Conservation (phyloP, 495 filamentous ascomycete genomes). For the Tuber borchii region DNA sequence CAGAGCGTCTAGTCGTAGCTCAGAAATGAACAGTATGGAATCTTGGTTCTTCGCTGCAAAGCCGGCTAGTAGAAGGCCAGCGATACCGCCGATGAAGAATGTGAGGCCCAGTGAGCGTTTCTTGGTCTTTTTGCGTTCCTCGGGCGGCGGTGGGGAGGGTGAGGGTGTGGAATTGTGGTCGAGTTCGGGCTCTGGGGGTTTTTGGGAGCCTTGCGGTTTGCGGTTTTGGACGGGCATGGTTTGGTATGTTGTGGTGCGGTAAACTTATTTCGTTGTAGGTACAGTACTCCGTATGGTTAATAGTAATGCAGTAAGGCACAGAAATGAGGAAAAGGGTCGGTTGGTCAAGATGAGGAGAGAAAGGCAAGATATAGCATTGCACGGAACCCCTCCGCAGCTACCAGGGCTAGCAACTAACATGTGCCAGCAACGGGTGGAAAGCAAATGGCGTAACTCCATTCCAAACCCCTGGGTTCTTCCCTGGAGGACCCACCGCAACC, state of each 20-base stretch:
- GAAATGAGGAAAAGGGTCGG: neutral
- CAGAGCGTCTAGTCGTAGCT: conserved; percentile 43
- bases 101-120: conserved; percentile 36
- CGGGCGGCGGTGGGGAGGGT: neutral
- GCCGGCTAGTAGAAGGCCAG: conserved; percentile 33
- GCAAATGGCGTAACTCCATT: conserved; percentile 1
- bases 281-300: neutral
- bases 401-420: neutral
- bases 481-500: neutral
- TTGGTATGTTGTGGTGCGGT: neutral
- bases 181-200: conserved; percentile 4
- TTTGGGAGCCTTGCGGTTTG: conserved; percentile 10
- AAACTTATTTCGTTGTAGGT: neutral
- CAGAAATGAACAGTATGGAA: conserved; percentile 30
- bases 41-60: conserved; percentile 38
- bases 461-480: neutral
- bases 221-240: conserved; percentile 30
- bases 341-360: neutral
- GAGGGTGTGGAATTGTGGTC: conserved; percentile 9
- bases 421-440: neutral
- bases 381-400: neutral
- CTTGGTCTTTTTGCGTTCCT: conserved; percentile 18
- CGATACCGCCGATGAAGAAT: conserved; percentile 38
- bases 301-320: neutral
- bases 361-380: neutral